Percentiles rank a stretch among this genome's conserved stretches.
These are phyloP conservation scores for Botrytis fragariae DNA, from an alignment of 2,329 filamentous ascomycete genomes.

Conservation along the genomic window DNA sequence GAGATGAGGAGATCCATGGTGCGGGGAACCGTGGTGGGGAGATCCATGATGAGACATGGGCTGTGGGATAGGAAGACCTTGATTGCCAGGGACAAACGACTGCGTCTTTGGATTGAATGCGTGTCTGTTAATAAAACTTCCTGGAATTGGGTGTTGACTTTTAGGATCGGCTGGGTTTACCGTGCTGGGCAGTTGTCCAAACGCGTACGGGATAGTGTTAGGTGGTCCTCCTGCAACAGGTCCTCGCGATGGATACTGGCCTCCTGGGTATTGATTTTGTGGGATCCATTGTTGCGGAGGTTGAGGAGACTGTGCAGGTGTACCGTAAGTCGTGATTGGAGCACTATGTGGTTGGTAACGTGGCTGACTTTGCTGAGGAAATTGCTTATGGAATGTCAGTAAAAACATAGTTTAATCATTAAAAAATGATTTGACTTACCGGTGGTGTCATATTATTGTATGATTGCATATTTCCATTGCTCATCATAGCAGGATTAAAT, in stretches of 20 bases:
- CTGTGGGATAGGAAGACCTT: slow-evolving; percentile 48
- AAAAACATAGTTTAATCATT: background rate
- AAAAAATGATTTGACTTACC: slow-evolving; percentile 25
- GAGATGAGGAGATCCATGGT: slow-evolving; percentile 43
- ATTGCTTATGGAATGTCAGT: slow-evolving; percentile 33
- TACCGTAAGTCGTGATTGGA: slow-evolving; percentile 37
- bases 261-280: slow-evolving; percentile 32
- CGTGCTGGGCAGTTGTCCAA: slow-evolving; percentile 72
- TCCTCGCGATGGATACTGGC: slow-evolving; percentile 35
- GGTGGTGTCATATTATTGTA: slow-evolving; percentile 34
- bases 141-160: slow-evolving; percentile 78
- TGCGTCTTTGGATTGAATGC: slow-evolving; percentile 94
- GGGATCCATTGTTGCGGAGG: slow-evolving; percentile 36
- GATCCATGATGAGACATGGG: slow-evolving; percentile 37
- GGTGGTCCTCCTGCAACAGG: slow-evolving; percentile 31
- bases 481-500: slow-evolving; percentile 34
- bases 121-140: slow-evolving; percentile 72
- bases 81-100: slow-evolving; percentile 74
- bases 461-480: slow-evolving; percentile 43
- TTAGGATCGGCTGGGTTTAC: slow-evolving; percentile 69
- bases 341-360: slow-evolving; percentile 38
- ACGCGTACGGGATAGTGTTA: slow-evolving; percentile 62
- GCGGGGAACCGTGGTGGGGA: slow-evolving; percentile 37
- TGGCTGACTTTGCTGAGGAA: slow-evolving; percentile 33
- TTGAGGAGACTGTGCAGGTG: slow-evolving; percentile 37